A percentile compares a stretch with the other conserved stretches of the same genome.
Conservation (phyloP, 2,329 filamentous ascomycete species). For the Colletotrichum plurivorum region DNA sequence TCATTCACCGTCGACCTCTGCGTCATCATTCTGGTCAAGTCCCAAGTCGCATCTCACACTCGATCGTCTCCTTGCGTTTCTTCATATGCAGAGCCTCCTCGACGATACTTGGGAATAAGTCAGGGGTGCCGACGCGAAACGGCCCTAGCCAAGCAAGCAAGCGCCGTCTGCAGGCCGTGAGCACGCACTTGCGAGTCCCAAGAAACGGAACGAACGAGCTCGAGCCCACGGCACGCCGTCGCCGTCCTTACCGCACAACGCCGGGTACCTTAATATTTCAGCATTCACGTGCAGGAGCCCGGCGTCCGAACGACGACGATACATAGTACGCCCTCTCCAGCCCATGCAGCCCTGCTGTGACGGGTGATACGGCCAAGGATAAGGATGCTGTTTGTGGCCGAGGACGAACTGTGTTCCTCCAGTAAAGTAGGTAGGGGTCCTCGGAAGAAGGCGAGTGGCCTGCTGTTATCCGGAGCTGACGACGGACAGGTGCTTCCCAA, state of each 20-base stretch:
- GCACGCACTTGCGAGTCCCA: slow-evolving; percentile 15
- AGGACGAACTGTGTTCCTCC: no score
- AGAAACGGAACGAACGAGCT: slow-evolving; percentile 6
- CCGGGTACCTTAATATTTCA: neutral
- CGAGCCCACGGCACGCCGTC: neutral
- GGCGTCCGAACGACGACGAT: slow-evolving; percentile 2
- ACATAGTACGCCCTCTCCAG: neutral
- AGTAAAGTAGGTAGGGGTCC: slow-evolving; percentile 15
- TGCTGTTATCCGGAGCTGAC: no score
- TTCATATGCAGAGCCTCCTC: slow-evolving; percentile 1
- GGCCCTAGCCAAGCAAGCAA: slow-evolving; percentile 30
- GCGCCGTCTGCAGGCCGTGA: neutral
- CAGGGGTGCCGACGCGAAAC: slow-evolving; percentile 30
- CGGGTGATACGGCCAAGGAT: neutral
- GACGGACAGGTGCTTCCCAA: slow-evolving; percentile 13
- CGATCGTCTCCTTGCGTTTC: slow-evolving; percentile 11
- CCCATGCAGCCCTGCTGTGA: slow-evolving; percentile 33
- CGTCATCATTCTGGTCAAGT: neutral
- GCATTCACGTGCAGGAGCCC: slow-evolving; percentile 2
- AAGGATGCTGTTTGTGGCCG: no score
- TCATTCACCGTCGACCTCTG: neutral
- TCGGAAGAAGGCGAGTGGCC: slow-evolving; percentile 10
- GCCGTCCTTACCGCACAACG: neutral
- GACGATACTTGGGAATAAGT: neutral
- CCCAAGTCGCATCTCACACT: slow-evolving; percentile 13